phyloP scores from a whole-genome alignment of 2,329 filamentous ascomycete genomes.

The Endocalyx cinctus region DNA sequence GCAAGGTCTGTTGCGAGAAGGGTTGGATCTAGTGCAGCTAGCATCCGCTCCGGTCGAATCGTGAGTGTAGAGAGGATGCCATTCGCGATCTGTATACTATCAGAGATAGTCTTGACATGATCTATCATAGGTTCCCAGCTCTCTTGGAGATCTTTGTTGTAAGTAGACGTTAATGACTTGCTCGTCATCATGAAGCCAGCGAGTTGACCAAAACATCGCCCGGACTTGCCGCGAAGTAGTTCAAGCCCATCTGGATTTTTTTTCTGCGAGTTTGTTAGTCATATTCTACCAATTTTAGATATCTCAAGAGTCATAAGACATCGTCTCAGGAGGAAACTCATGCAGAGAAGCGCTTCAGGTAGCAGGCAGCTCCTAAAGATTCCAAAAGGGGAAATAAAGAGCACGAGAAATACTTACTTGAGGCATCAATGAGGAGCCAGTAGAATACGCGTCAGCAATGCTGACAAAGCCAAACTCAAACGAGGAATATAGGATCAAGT shows the following conservation, averaged over 20 bases:
- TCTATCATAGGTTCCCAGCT: conserved; percentile 82
- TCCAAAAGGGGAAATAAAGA: conserved; percentile 3
- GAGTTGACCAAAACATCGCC: conserved; percentile 71
- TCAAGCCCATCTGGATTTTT: conserved; percentile 72
- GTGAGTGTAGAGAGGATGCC: conserved; percentile 72
- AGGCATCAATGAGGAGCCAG: conserved; percentile 74
- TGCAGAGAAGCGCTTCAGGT: no score
- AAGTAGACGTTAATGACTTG: conserved; percentile 63
- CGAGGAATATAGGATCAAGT: conserved; percentile 77
- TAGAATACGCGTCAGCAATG: conserved; percentile 75
- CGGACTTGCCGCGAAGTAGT: conserved; percentile 71
- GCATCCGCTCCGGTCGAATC: conserved; percentile 70
- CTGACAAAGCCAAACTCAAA: conserved; percentile 72
- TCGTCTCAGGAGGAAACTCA: no score
- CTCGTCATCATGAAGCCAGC: conserved; percentile 56
- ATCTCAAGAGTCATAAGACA: no score
- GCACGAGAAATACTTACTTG: conserved; percentile 32
- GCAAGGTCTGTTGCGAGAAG: conserved; percentile 76
- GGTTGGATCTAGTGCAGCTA: conserved; percentile 70
- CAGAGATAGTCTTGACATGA: conserved; percentile 72
- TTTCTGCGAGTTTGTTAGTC: conserved; percentile 50
- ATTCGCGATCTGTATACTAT: conserved; percentile 78
- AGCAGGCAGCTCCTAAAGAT: no score
- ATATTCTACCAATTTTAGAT: no score
- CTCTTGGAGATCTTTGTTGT: conserved; percentile 90